Conservation (phyloP, 2,329 filamentous ascomycete species). For the Fusarium duplospermum region DNA sequence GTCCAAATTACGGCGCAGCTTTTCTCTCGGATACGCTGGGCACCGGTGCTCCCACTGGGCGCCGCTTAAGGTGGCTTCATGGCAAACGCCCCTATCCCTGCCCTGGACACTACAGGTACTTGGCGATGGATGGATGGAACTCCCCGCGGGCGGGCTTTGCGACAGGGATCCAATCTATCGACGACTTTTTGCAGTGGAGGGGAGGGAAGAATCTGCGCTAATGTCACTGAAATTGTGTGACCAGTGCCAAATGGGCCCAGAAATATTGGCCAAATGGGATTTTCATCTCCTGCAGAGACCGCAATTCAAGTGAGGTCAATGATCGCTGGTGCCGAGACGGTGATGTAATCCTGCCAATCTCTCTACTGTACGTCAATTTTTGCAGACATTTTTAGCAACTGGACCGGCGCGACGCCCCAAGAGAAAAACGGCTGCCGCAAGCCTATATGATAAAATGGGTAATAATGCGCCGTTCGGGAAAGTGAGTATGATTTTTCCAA, state of each 20-base stretch:
- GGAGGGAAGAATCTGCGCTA: conserved; percentile 9
- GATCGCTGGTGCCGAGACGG: conserved; percentile 6
- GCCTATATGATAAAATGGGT: conserved; percentile 6
- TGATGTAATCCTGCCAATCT: conserved; percentile 9
- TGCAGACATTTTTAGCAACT: background rate
- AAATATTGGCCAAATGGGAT: background rate
- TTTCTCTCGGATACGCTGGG: background rate
- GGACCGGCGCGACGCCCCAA: too few species aligned
- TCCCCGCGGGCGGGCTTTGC: conserved; percentile 15
- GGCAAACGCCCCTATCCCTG: conserved; percentile 1
- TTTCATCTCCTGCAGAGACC: background rate
- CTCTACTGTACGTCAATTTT: background rate
- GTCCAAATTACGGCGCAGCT: conserved; percentile 13
- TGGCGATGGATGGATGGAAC: conserved; percentile 9
- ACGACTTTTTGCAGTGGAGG: background rate
- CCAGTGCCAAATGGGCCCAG: background rate
- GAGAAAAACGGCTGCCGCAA: background rate
- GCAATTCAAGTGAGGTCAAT: background rate
- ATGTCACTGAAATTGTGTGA: conserved; percentile 17
- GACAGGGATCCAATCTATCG: conserved; percentile 10
- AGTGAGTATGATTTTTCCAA: conserved; percentile 11
- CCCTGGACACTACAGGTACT: background rate
- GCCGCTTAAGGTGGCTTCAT: background rate
- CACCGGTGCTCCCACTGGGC: conserved; percentile 21
- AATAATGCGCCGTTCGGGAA: conserved; percentile 6